Base-by-base conservation (phyloP, 495 filamentous ascomycete genomes). In the Hapsidospora chrysogenum region DNA sequence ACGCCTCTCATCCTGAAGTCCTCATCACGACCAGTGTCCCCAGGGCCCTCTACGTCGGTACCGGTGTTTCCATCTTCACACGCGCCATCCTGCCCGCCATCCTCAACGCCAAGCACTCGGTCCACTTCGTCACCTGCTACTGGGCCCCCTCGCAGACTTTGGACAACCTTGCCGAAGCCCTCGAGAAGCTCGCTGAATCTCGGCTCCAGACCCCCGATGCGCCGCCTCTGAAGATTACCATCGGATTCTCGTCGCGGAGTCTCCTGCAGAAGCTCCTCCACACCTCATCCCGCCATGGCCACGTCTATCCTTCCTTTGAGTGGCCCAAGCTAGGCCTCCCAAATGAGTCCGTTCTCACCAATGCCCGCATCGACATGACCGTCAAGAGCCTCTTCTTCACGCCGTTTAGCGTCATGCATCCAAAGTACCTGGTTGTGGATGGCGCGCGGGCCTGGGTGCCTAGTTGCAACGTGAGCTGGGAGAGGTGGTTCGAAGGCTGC, bases 81-180 rank as follows among this genome's bases (percentile, higher is more conserved):
- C 41, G 46, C 8, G 44, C 58, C 4, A 50, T 78, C 5, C 52
- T 74, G 3, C 68, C 74, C 5, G 66, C 67, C 23, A 67, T 82
- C 19, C 44, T 57, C 1, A 43, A 53, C 5, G 74, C 79, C 1
- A 45, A 63, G 10, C 48, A 57, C 28, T 80, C 84, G 43, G 51
- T 85, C 19, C 63, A 83, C 30, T 57, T 85, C 29, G 75, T 80
- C 3, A 84, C 80, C 10, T 84, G 80, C 48, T 85, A 81, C 52
- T 85, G 79, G 80, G 72, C 74, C 2, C 47, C 54, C 2, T 80
- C 76, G 1, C 42, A 53, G 3, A 70, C 68, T 1, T 56, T 74
- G 33, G 47, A 51, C 3, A 55, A 56, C 1, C 47, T 84, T 16
- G 47, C 43, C 33, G 48, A 60, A 22, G 51, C 66, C 10, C 62